Evolutionary conservation across 1,284 basidiomycete species (phyloP).

Genomic region (Sanghuangporus weigelae): DNA sequence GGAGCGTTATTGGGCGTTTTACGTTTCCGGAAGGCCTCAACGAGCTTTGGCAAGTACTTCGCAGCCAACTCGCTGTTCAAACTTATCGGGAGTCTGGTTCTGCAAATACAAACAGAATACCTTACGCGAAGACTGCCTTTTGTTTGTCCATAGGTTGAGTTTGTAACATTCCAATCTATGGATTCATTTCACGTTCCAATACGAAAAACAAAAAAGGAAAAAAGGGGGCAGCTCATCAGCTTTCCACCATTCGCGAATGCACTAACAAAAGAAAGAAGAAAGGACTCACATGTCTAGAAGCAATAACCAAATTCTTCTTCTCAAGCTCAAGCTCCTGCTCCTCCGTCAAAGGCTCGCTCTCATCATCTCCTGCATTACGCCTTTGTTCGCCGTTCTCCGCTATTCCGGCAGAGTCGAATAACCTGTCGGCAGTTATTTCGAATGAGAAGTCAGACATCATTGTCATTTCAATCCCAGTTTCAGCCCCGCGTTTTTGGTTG

Average conservation of each 20-base stretch:
- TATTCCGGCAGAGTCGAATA: neutral
- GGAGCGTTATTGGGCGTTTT: slow-evolving; percentile 24
- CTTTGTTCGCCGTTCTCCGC: neutral
- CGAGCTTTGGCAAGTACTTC: slow-evolving; percentile 31
- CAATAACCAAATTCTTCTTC: neutral
- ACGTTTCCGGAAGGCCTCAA: slow-evolving; percentile 27
- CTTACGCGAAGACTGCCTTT: neutral
- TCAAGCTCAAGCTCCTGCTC: neutral
- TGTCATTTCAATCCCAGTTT: neutral
- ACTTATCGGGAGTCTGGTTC: neutral
- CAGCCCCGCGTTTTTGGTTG: neutral
- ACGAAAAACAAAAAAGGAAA: too few relatives aligned
- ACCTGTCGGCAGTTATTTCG: neutral
- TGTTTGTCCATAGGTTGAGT: neutral
- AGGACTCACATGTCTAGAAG: neutral
- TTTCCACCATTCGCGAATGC: neutral
- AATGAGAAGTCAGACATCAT: neutral
- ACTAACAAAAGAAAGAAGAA: neutral
- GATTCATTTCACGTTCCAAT: too few relatives aligned
- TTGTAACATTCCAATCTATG: too few relatives aligned
- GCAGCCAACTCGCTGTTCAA: slow-evolving; percentile 34
- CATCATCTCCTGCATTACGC: neutral
- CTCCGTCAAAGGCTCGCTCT: neutral
- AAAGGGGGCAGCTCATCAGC: neutral
- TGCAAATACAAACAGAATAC: neutral